These are phyloP conservation scores for Arachis stenosperma DNA, from an alignment of 306 rosid species.

Conservation along the genomic window DNA sequence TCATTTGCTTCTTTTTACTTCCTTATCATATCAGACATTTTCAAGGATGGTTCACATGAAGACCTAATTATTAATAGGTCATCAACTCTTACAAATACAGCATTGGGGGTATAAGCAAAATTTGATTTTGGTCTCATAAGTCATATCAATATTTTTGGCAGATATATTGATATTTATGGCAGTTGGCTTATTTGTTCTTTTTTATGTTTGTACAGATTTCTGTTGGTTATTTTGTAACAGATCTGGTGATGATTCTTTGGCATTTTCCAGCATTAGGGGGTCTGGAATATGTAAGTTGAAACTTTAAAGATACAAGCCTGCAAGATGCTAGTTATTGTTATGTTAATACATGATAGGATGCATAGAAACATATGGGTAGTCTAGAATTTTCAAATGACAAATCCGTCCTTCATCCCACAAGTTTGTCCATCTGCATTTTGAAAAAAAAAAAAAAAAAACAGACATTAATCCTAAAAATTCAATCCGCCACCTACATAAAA, in stretches of 20 bases:
- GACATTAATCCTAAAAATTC: no score
- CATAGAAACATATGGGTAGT: not conserved
- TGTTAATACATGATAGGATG: not conserved
- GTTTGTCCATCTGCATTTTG: no score
- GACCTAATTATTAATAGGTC: conserved; percentile 50
- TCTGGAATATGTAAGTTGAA: conserved; percentile 70
- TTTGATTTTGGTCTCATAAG: conserved; percentile 20
- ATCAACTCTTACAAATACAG: conserved; percentile 54
- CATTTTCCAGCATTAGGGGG: conserved; percentile 78
- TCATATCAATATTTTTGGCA: not conserved
- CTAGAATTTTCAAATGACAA: no score
- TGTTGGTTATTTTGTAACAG: conserved; percentile 72
- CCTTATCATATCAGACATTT: conserved; percentile 54
- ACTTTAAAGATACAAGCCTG: no score
- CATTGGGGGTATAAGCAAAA: conserved; percentile 56
- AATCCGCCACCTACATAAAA: no score
- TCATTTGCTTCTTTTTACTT: conserved; percentile 64
- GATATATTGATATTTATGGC: not conserved
- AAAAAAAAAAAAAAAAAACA: no score
- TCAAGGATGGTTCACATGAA: conserved; percentile 46
- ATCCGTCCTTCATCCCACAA: no score
- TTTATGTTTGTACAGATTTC: conserved; percentile 57
- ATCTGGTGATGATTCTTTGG: conserved; percentile 78
- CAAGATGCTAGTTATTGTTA: conserved; percentile 41
- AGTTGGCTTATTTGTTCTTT: conserved; percentile 9